These are phyloP conservation scores for Conringia planisiliqua DNA, from an alignment of 345 rosid genomes.

Conservation along the genomic window DNA sequence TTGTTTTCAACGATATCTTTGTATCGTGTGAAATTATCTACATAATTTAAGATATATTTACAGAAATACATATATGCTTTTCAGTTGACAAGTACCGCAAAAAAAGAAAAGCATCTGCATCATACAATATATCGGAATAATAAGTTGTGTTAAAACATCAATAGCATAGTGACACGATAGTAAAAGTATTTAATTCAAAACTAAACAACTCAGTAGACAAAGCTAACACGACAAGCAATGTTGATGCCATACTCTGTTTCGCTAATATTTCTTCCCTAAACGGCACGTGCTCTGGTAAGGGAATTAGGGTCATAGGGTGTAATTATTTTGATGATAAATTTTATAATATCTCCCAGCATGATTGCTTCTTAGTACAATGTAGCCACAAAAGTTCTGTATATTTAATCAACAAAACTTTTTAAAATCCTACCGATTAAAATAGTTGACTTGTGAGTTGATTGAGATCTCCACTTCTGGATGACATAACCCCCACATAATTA, in stretches of 20 bases:
- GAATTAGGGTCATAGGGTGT: conserved; percentile 13
- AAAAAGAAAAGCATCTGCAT: background rate
- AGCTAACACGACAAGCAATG: conserved; percentile 40
- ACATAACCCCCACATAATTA: background rate
- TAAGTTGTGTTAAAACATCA: background rate
- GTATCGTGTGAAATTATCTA: background rate
- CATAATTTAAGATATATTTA: background rate
- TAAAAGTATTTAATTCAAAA: background rate
- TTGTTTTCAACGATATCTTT: background rate
- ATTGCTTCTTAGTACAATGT: conserved; percentile 10
- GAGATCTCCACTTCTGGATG: background rate
- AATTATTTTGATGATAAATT: background rate
- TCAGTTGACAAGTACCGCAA: background rate
- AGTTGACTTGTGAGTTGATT: conserved; percentile 1
- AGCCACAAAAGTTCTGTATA: background rate
- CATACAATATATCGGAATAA: background rate
- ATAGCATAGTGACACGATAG: background rate
- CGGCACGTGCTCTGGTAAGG: conserved; percentile 19
- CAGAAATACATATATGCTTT: background rate
- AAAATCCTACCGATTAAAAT: background rate
- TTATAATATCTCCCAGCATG: background rate
- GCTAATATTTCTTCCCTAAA: background rate
- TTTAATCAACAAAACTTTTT: background rate
- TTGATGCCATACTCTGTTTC: conserved; percentile 25
- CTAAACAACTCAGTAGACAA: conserved; percentile 16